phyloP scores from a whole-genome alignment of 2,329 filamentous ascomycete species.

The Colletotrichum karsti region DNA sequence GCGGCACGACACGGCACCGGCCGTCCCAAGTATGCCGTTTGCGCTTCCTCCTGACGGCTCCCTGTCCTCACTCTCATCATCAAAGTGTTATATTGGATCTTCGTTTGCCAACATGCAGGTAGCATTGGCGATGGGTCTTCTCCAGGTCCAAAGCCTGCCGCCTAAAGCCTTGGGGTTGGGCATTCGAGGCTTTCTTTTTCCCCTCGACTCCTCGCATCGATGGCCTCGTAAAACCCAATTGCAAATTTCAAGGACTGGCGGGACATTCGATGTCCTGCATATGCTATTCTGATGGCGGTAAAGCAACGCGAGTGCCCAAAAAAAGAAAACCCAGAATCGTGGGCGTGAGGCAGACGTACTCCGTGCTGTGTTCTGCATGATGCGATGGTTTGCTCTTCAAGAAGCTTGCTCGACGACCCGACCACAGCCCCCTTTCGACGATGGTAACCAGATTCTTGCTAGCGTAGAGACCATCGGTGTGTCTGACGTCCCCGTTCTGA shows the following conservation, averaged over 20 bases:
- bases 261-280: conserved; percentile 12
- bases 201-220: conserved; percentile 1
- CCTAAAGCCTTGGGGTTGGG: background rate
- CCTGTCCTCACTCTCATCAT: background rate
- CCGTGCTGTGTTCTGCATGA: background rate
- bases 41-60: background rate
- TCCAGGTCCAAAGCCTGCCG: background rate
- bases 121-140: background rate
- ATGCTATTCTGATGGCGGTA: background rate
- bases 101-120: background rate
- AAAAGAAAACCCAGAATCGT: background rate
- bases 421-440: conserved; percentile 11
- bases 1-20: background rate
- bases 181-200: conserved; percentile 2
- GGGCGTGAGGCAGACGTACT: background rate
- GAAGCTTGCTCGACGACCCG: background rate
- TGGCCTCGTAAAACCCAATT: background rate
- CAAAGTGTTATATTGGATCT: background rate
- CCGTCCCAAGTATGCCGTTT: conserved; percentile 8
- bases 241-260: background rate
- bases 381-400: background rate
- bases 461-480: background rate
- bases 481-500: background rate
- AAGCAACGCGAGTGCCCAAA: conserved; percentile 1
- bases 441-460: background rate